These are phyloP conservation scores for Tylopilus subfusipes DNA, from an alignment of 768 basidiomycete genomes.

Conservation along the genomic window DNA sequence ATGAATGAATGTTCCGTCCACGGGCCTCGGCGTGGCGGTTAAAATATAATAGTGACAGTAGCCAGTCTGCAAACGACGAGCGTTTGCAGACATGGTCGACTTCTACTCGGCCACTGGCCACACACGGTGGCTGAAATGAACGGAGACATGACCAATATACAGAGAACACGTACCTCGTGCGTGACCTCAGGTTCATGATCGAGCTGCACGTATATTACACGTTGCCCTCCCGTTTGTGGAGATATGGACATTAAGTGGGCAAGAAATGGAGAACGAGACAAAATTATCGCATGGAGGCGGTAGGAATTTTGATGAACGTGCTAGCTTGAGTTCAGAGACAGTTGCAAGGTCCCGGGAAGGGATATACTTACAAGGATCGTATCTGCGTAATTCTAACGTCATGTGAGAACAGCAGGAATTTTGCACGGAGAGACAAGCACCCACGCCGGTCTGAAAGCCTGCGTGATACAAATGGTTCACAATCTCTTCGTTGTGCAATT, in stretches of 20 bases:
- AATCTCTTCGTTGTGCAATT: slow-evolving; percentile 71
- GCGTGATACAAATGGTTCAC: slow-evolving; percentile 75
- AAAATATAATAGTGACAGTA: slow-evolving; percentile 13
- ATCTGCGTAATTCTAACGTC: slow-evolving; percentile 73
- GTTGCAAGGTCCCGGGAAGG: slow-evolving; percentile 1
- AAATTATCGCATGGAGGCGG: slow-evolving; percentile 78
- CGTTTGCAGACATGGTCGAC: slow-evolving; percentile 16
- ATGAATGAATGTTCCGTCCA: slow-evolving; percentile 14
- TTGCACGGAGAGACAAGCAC: slow-evolving; percentile 31
- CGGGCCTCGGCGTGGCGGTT: slow-evolving; percentile 21
- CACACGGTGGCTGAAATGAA: slow-evolving; percentile 32
- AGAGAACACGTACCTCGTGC: slow-evolving; percentile 60
- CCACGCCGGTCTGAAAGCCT: slow-evolving; percentile 78
- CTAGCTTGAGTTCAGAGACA: slow-evolving; percentile 34
- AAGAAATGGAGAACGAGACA: slow-evolving; percentile 84
- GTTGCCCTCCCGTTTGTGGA: slow-evolving; percentile 60
- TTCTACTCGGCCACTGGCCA: slow-evolving; percentile 19
- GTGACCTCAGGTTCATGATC: slow-evolving; percentile 81
- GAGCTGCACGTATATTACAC: slow-evolving; percentile 69
- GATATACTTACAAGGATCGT: slow-evolving; percentile 61
- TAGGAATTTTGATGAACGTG: slow-evolving; percentile 74
- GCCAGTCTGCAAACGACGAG: slow-evolving; percentile 16
- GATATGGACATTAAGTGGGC: slow-evolving; percentile 85
- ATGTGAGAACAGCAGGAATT: slow-evolving; percentile 11
- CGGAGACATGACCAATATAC: slow-evolving; percentile 20